Conservation (phyloP, 306 rosid genomes). For the Cyclanthera cordifolia region DNA sequence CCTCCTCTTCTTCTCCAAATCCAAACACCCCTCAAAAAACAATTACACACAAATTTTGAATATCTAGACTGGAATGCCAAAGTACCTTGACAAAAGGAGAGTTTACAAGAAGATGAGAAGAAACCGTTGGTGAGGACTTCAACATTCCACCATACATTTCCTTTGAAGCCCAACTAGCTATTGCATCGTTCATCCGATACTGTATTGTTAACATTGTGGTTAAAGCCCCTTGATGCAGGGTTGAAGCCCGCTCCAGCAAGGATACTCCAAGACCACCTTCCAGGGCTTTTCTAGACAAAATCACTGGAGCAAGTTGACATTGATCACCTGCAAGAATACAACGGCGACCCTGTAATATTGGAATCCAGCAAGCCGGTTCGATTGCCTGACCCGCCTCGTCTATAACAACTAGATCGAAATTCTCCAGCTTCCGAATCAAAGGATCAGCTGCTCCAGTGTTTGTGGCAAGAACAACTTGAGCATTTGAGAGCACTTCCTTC, state of each 20-base stretch:
- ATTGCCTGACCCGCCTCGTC: slow-evolving; percentile 87
- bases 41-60: background rate
- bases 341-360: slow-evolving; percentile 63
- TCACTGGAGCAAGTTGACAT: slow-evolving; percentile 79
- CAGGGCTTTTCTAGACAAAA: slow-evolving; percentile 66
- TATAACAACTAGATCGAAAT: slow-evolving; percentile 67
- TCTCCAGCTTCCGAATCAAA: slow-evolving; percentile 41
- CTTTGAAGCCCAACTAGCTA: slow-evolving; percentile 83
- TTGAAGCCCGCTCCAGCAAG: slow-evolving; percentile 55
- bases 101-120: slow-evolving; percentile 70
- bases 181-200: slow-evolving; percentile 69
- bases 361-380: slow-evolving; percentile 85
- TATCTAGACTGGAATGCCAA: background rate
- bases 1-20: too few species aligned
- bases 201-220: slow-evolving; percentile 51
- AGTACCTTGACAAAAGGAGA: slow-evolving; percentile 71
- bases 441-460: slow-evolving; percentile 85
- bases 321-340: slow-evolving; percentile 80
- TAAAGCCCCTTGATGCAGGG: slow-evolving; percentile 56
- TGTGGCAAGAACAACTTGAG: slow-evolving; percentile 77
- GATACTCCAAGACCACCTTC: slow-evolving; percentile 80
- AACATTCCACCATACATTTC: slow-evolving; percentile 72
- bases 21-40: too few species aligned
- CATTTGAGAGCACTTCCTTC: slow-evolving; percentile 51
- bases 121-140: slow-evolving; percentile 47